These are phyloP conservation scores for Podospora bellae-mahoneyi DNA, from an alignment of 495 filamentous ascomycete species.

Conservation along the genomic window DNA sequence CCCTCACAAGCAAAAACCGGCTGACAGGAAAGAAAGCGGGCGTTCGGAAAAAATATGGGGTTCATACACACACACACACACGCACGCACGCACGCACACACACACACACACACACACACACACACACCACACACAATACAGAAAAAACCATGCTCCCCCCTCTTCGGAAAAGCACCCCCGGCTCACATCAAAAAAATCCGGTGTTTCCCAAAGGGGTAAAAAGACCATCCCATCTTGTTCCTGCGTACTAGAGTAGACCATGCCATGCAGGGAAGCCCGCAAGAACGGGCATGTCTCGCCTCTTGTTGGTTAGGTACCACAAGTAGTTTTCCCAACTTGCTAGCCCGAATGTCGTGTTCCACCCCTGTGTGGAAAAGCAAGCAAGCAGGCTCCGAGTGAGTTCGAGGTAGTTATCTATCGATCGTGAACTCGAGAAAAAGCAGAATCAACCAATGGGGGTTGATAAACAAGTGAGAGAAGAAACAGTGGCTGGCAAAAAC, in stretches of 20 bases:
- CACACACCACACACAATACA: background rate
- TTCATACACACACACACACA: background rate
- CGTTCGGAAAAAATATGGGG: constrained; percentile 1
- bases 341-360: background rate
- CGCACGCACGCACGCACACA: background rate
- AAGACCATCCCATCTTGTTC: constrained; percentile 4
- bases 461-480: background rate
- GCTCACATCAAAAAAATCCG: background rate
- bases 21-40: constrained; percentile 10
- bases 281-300: constrained; percentile 7
- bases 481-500: background rate
- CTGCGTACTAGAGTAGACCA: constrained; percentile 6
- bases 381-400: background rate
- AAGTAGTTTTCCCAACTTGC: background rate
- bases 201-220: background rate
- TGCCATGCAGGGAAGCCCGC: constrained; percentile 8
- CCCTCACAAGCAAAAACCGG: constrained; percentile 1
- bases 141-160: background rate
- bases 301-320: background rate
- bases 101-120: background rate
- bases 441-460: background rate
- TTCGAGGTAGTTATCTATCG: background rate
- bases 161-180: constrained; percentile 2
- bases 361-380: no score
- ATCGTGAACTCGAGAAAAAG: background rate